Percentiles rank a stretch among this genome's conserved stretches.
Evolutionary conservation across 2,329 filamentous ascomycete genomes (phyloP).

Genomic region (Cryphonectria japonica): DNA sequence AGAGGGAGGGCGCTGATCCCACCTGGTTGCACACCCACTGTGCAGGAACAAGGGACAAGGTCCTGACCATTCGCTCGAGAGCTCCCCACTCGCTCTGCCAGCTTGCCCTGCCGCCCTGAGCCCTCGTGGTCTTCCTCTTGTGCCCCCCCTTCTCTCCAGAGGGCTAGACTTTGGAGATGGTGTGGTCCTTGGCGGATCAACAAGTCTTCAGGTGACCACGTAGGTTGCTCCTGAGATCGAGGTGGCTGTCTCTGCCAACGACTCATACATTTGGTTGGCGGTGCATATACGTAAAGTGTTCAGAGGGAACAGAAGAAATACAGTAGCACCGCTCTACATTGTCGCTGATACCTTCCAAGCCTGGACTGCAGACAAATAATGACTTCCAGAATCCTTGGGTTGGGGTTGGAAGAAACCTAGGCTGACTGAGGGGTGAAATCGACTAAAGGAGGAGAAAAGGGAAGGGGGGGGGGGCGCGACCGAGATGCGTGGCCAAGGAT

Average conservation of each 20-base stretch:
- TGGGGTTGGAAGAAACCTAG: neutral
- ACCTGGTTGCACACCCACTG: conserved; percentile 10
- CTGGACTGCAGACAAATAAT: conserved; percentile 2
- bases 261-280: neutral
- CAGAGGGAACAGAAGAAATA: neutral
- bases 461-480: neutral
- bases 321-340: neutral
- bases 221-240: neutral
- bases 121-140: conserved; percentile 15
- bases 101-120: conserved; percentile 16
- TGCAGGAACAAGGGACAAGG: conserved; percentile 17
- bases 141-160: neutral
- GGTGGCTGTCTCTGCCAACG: neutral
- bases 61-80: neutral
- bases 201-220: conserved; percentile 19
- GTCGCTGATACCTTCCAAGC: conserved; percentile 15
- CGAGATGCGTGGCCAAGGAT: conserved; percentile 1
- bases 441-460: neutral
- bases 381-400: conserved; percentile 1
- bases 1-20: neutral
- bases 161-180: conserved; percentile 12
- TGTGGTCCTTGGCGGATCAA: conserved; percentile 4
- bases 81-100: conserved; percentile 14
- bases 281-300: neutral
- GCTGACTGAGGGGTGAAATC: conserved; percentile 1